Evolutionary conservation across 495 filamentous ascomycete genomes (phyloP).

Genomic region (Usnea hakonensis): DNA sequence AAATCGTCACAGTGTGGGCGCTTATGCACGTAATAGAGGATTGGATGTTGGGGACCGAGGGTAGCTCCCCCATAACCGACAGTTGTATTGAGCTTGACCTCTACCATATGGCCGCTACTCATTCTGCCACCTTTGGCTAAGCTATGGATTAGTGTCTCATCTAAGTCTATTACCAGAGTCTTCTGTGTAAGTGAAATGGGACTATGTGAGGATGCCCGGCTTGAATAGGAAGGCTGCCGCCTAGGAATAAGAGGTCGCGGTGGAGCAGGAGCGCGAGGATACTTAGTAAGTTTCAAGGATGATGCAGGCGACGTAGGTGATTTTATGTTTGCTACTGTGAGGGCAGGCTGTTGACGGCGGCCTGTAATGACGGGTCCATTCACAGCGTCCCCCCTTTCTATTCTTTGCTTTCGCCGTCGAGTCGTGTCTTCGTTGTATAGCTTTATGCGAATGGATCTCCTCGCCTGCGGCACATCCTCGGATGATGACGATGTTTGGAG

Average conservation of each 20-base stretch:
- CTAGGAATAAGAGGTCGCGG: constrained; percentile 83
- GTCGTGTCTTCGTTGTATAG: constrained; percentile 72
- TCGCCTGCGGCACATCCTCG: constrained; percentile 57
- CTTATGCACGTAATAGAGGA: constrained; percentile 98
- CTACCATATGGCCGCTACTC: constrained; percentile 97
- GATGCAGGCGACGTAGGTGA: constrained; percentile 83
- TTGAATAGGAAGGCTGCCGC: constrained; percentile 75
- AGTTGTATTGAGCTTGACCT: constrained; percentile 74
- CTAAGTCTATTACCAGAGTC: constrained; percentile 89
- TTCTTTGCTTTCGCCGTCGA: constrained; percentile 50
- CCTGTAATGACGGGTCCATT: constrained; percentile 20
- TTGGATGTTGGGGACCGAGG: constrained; percentile 83
- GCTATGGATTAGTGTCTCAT: constrained; percentile 96
- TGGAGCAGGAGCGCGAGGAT: constrained; percentile 80
- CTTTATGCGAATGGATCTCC: constrained; percentile 85
- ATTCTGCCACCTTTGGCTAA: constrained; percentile 93
- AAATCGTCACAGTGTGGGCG: constrained; percentile 96
- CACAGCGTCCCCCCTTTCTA: constrained; percentile 15
- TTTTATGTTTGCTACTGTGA: constrained; percentile 56
- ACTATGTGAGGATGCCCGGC: constrained; percentile 39
- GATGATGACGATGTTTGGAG: constrained; percentile 34
- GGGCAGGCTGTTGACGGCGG: constrained; percentile 11
- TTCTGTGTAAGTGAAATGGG: constrained; percentile 56
- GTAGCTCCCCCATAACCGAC: constrained; percentile 54
- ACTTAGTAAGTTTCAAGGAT: constrained; percentile 64